Conservation (phyloP, 768 basidiomycete genomes). For the Phlebiopsis flavidoalba region DNA sequence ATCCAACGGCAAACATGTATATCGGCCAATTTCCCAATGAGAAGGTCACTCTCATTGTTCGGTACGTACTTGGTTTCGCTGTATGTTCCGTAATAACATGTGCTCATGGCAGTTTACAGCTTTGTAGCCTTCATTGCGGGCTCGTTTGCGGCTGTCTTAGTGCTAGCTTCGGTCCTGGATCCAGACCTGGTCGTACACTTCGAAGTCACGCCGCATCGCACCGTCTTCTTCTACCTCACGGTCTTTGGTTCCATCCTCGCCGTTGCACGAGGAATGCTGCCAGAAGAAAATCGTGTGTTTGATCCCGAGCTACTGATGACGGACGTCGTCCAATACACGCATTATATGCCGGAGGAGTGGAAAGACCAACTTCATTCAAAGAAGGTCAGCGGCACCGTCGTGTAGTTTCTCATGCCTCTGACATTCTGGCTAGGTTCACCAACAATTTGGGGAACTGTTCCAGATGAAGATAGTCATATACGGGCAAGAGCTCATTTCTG, state of each 20-base stretch:
- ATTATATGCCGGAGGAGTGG: slow-evolving; percentile 96
- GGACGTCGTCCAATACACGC: slow-evolving; percentile 90
- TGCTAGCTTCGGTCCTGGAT: slow-evolving; percentile 88
- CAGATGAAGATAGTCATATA: slow-evolving; percentile 90
- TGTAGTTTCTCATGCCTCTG: neutral
- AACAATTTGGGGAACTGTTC: slow-evolving; percentile 89
- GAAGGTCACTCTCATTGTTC: slow-evolving; percentile 82
- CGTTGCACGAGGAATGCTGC: slow-evolving; percentile 91
- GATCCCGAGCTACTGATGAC: slow-evolving; percentile 92
- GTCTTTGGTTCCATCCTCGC: slow-evolving; percentile 87
- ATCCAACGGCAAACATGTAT: slow-evolving; percentile 89
- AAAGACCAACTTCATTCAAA: slow-evolving; percentile 84
- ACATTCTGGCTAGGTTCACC: slow-evolving; percentile 59
- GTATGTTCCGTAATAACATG: neutral
- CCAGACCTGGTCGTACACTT: slow-evolving; percentile 92
- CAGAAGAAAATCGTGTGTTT: slow-evolving; percentile 89
- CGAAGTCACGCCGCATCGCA: slow-evolving; percentile 90
- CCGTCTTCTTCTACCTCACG: slow-evolving; percentile 89
- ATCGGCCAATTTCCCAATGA: slow-evolving; percentile 98
- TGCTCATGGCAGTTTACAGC: slow-evolving; percentile 33
- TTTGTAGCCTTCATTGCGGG: slow-evolving; percentile 96
- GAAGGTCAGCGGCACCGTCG: slow-evolving; percentile 41
- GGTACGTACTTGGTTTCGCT: slow-evolving; percentile 43
- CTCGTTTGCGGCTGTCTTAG: slow-evolving; percentile 92
- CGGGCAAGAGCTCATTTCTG: slow-evolving; percentile 82